Conservation (phyloP, 177 flowering plant species). For the Tripterygium wilfordii region DNA sequence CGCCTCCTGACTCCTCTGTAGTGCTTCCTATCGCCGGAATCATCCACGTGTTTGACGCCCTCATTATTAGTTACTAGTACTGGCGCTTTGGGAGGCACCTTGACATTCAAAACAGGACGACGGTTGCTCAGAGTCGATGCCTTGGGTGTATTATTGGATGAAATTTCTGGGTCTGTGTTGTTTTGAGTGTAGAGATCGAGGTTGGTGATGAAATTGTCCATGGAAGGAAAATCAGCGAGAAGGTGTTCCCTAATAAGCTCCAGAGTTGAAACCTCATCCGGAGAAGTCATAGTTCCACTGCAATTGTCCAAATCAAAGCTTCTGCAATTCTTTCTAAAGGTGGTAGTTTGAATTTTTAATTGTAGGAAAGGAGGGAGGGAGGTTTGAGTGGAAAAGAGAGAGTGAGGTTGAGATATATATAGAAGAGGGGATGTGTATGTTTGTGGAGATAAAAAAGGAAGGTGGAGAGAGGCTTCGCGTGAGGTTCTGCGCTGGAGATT, state of each 20-base stretch:
- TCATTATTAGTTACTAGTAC: not conserved
- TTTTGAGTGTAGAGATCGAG: slow-evolving; percentile 1
- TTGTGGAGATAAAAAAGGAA: no score
- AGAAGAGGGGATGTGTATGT: not conserved
- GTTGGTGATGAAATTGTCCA: slow-evolving; percentile 12
- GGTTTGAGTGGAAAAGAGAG: slow-evolving; percentile 1
- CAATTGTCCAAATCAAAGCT: not conserved
- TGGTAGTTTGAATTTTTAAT: not conserved
- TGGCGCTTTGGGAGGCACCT: slow-evolving; percentile 10
- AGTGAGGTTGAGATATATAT: not conserved
- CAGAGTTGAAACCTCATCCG: slow-evolving; percentile 16
- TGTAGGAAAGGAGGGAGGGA: not conserved
- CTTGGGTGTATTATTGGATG: slow-evolving; percentile 3
- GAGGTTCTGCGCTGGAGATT: no score
- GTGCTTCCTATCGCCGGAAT: slow-evolving; percentile 10
- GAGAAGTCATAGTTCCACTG: slow-evolving; percentile 8
- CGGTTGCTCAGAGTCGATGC: slow-evolving; percentile 11
- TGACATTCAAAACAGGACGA: slow-evolving; percentile 14
- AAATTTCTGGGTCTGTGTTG: not conserved
- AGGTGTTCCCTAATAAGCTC: slow-evolving; percentile 26
- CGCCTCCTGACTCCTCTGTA: slow-evolving; percentile 38
- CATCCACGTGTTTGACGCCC: not conserved
- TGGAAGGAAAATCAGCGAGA: slow-evolving; percentile 17
- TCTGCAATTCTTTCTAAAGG: not conserved
- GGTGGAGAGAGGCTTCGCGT: not conserved